Base-by-base conservation (phyloP, 371 early-diverging fungal genomes). In the Mortierella polycephala region DNA sequence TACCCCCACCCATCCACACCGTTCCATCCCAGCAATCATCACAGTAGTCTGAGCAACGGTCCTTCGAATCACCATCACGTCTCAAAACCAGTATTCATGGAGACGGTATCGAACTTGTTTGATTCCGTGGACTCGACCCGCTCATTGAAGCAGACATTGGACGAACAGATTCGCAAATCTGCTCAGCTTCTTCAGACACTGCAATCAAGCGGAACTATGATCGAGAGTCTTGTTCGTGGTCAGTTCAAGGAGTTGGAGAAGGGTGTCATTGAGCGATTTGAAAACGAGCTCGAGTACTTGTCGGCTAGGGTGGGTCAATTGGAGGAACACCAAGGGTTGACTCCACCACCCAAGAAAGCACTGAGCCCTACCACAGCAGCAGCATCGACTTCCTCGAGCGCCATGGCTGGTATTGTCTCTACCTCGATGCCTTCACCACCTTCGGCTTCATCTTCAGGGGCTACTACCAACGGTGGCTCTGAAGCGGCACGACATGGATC, bases 191-290 rank as follows among this genome's bases (percentile, higher is more conserved):
- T 94, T n/a, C 92, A 93, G 65, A 92, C 93, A 2, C 81, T 94
- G 37, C 92, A 92, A 70, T 85, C 90, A 7, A 87, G 89, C 2
- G 89, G 89, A 18, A 86, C 88, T 13, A 92, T 92, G 82, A 90
- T 94, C 60, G 95, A 94, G 69, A 88, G 88, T 4, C 82, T 94
- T 51, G 90, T 93, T 18, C 85, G 92, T 11, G 85, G 84, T 12
- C 93, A 93, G 64, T 88, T 93, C 70, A 85, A 92, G 45, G 93
- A 94, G 68, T 85, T 91, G 77, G 91, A 93, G 72, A 85, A 84
- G 68, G 90, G 89, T 40, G 71, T 85, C 13, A 71, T 87, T 67
- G 76, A 67, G 18, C 60, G 60, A n/a, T 77, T 77, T 23, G 79
- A 77, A 42, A 53, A 21, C 40, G 79, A 77, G 55, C 55, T 77